phyloP scores from a whole-genome alignment of 257 asterid genomes.

The Voacanga thouarsii region DNA sequence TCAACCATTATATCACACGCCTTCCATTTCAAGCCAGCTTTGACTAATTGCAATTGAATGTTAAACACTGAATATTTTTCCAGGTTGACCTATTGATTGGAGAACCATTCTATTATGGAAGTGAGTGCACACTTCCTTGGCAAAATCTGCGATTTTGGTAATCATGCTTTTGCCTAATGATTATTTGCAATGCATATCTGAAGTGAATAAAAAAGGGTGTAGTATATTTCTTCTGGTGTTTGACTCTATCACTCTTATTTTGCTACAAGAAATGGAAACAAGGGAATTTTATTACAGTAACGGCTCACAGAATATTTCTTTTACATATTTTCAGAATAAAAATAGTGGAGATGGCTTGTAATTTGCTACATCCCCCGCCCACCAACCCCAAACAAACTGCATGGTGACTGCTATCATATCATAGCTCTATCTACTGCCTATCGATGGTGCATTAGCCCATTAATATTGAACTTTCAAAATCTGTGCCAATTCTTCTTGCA shows the following conservation, averaged over 20 bases:
- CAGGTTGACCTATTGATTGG: slow-evolving; percentile 71
- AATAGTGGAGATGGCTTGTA: not conserved
- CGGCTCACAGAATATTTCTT: not conserved
- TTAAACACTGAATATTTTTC: not conserved
- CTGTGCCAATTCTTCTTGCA: not conserved
- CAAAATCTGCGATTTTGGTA: slow-evolving; percentile 89
- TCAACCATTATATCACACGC: not conserved
- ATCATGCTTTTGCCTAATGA: slow-evolving; percentile 17
- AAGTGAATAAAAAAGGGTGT: not conserved
- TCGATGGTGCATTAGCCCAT: not conserved
- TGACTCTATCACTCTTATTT: not conserved
- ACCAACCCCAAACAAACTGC: too few species aligned
- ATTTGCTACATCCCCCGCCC: not conserved
- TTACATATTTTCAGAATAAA: not conserved
- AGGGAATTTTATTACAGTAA: not conserved
- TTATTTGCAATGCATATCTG: slow-evolving; percentile 2
- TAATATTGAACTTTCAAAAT: not conserved
- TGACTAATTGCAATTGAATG: not conserved
- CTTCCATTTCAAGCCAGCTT: not conserved
- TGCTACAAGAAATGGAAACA: not conserved
- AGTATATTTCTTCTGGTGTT: not conserved
- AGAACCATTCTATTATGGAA: slow-evolving; percentile 93
- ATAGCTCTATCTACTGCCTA: too few species aligned
- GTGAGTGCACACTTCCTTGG: slow-evolving; percentile 80
- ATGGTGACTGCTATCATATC: not conserved